Evolutionary conservation across 2,329 filamentous ascomycete species (phyloP).

Genomic region (Nemania diffusa): DNA sequence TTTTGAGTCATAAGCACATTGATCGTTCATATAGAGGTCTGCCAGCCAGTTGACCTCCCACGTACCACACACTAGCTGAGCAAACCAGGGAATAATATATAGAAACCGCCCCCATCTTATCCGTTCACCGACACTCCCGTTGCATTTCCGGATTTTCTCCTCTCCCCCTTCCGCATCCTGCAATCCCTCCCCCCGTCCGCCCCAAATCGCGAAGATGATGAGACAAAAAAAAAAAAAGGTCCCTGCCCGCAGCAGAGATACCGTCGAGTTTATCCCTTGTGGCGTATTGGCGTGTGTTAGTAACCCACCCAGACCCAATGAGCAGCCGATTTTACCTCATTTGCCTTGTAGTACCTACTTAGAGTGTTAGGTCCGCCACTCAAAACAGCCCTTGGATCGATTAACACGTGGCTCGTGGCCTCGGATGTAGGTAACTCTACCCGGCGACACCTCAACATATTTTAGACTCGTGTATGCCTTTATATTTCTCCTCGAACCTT

Average conservation of each 20-base stretch:
- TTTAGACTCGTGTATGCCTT: conserved; percentile 3
- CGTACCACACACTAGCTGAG: not conserved
- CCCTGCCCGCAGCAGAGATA: not conserved
- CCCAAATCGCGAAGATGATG: too few species aligned
- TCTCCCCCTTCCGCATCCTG: not conserved
- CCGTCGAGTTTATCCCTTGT: not conserved
- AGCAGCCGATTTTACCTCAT: conserved; percentile 3
- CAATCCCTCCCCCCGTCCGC: not conserved
- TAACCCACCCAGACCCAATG: conserved; percentile 10
- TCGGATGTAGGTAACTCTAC: not conserved
- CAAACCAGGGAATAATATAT: not conserved
- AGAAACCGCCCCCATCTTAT: not conserved
- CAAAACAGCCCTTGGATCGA: conserved; percentile 6
- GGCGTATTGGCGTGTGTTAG: conserved; percentile 9
- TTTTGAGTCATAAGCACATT: conserved; percentile 21
- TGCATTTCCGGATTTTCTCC: not conserved
- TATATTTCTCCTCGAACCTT: conserved; percentile 8
- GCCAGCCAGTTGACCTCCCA: not conserved
- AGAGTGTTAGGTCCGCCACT: not conserved
- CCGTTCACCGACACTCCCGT: conserved; percentile 9
- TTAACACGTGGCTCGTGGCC: conserved; percentile 8
- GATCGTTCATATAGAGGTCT: conserved; percentile 10
- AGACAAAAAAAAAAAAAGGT: too few species aligned
- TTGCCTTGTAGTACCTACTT: not conserved
- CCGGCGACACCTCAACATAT: conserved; percentile 3